Conservation (phyloP, 495 filamentous ascomycete genomes). For the Penicillium ochrochloron region DNA sequence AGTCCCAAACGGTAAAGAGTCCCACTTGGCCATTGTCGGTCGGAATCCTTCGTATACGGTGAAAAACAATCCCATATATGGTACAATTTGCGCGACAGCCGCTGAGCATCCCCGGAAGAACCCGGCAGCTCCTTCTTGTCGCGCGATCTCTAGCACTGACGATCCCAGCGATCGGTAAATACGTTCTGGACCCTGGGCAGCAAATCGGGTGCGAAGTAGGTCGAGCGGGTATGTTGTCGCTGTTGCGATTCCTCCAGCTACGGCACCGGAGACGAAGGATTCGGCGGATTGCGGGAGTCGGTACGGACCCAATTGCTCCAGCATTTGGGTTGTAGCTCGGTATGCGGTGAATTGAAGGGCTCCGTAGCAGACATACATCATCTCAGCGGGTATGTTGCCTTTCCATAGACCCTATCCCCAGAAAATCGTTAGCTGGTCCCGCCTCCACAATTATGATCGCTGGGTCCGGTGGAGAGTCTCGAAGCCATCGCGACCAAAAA, state of each 20-base stretch:
- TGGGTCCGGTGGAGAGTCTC: neutral
- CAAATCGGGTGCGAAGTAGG: conserved; percentile 91
- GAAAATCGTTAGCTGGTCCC: conserved; percentile 4
- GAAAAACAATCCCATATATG: conserved; percentile 97
- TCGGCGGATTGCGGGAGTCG: conserved; percentile 61
- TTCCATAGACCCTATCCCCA: conserved; percentile 80
- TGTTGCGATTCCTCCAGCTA: conserved; percentile 80
- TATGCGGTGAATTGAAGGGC: conserved; percentile 92
- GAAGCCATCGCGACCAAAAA: neutral
- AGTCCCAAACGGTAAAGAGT: conserved; percentile 68
- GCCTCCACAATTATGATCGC: neutral
- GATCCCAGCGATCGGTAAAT: conserved; percentile 72
- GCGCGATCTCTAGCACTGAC: conserved; percentile 72
- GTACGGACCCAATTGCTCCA: conserved; percentile 57
- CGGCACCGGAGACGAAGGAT: conserved; percentile 79
- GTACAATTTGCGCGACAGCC: conserved; percentile 82
- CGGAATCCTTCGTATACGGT: conserved; percentile 78
- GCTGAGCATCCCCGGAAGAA: conserved; percentile 88
- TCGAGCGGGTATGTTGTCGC: conserved; percentile 90
- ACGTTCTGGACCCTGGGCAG: conserved; percentile 84
- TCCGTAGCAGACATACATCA: conserved; percentile 89
- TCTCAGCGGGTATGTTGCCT: conserved; percentile 93
- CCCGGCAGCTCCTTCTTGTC: conserved; percentile 71
- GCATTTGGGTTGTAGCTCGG: conserved; percentile 65
- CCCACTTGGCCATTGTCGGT: conserved; percentile 51